Base-by-base conservation (phyloP, 768 basidiomycete genomes). In the Suillus brevipes region DNA sequence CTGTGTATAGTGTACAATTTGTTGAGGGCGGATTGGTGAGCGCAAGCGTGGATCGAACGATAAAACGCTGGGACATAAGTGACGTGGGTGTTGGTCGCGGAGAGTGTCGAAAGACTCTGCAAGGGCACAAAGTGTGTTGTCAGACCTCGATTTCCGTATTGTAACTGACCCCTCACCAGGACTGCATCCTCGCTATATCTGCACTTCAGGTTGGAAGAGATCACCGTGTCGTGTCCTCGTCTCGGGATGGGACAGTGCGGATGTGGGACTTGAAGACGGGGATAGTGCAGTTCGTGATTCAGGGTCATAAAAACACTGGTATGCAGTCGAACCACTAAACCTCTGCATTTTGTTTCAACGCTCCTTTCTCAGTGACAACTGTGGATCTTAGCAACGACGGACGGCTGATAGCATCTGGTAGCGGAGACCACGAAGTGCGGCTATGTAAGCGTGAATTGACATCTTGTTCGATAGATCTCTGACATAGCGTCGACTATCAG, bases 171-270 rank as follows among this genome's bases (percentile, higher is more conserved):
- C 52, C 56, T 36, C 20, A 2, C 42, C 69, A 88, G 86, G 89
- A 91, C 74, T 91, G 89, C 65, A 89, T 91, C 65, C 81, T 91
- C 60, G 86, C 85, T 55, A 88, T 89, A 55, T 88, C 87, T 23
- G 92, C 95, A 57, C 94, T 93, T 55, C 91, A 94, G 67, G 96
- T 98, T 76, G 94, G 93, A 5, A 59, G 58, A 59, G 58, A 59
- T 66, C 88, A 92, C 68, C 91, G 95, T 92, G 90, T 99, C 69
- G 96, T 97, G 13, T 95, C 94, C 13, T 97, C 97, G 60, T 90
- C 89, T 42, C 98, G 98, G 79, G 97, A 99, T 75, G 91, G 97
- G 14, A 91, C 94, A 0, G 95, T 99, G 63, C 94, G 96, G 75
- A 95, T 97, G 74, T 94, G 92, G 89, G 93, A 96, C 73, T 87